These are phyloP conservation scores for Podospora tetraspora DNA, from an alignment of 495 filamentous ascomycete species.

Conservation along the genomic window DNA sequence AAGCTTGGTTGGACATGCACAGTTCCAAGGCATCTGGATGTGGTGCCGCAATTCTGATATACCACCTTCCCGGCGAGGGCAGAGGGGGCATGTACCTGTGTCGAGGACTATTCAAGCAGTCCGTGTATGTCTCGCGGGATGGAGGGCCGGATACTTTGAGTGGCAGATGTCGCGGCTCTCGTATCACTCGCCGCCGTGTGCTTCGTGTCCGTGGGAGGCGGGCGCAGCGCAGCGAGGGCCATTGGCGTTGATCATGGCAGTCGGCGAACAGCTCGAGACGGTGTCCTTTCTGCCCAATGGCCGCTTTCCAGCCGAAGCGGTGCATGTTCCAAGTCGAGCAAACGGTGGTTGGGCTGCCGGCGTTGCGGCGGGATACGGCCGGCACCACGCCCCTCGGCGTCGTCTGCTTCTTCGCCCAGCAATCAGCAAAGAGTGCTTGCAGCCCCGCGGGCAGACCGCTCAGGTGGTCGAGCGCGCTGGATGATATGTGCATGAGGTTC, in stretches of 20 bases:
- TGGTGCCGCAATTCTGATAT: neutral
- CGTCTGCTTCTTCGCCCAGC: neutral
- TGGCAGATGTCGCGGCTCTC: neutral
- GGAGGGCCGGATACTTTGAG: constrained; percentile 3
- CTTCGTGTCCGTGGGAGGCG: constrained; percentile 13
- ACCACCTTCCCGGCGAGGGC: neutral
- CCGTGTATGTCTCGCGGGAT: neutral
- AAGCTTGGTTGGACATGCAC: neutral
- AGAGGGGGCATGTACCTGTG: neutral
- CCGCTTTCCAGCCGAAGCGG: no score
- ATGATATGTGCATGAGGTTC: neutral
- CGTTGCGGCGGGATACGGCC: neutral
- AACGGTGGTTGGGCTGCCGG: neutral
- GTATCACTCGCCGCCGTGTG: constrained; percentile 13
- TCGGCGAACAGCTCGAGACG: no score
- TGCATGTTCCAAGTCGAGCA: neutral
- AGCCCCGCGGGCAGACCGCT: neutral
- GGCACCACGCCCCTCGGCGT: neutral
- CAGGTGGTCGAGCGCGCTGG: neutral
- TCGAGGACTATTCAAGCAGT: neutral
- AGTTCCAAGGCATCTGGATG: neutral
- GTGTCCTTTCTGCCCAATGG: no score
- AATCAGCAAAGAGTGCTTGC: neutral
- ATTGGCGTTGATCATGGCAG: no score
- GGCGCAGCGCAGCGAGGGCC: no score